A percentile compares a stretch with the other conserved stretches of the same genome.
Conservation (phyloP, 2,329 filamentous ascomycete genomes). For the Cercospora nicotianae region DNA sequence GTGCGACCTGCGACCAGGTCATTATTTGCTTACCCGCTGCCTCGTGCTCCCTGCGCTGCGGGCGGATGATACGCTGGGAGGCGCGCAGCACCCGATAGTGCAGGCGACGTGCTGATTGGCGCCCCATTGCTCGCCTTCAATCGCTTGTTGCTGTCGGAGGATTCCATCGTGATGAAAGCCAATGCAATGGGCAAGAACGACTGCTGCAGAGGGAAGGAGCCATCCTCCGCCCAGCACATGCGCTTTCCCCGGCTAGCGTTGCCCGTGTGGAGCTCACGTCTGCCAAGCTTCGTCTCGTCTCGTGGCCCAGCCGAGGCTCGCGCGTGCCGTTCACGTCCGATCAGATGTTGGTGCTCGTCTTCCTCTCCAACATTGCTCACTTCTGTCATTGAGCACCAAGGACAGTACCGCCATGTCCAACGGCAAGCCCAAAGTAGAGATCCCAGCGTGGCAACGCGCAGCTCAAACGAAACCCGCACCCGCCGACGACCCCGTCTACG, state of each 20-base stretch:
- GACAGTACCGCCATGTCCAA: slow-evolving; percentile 30
- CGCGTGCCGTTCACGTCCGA: neutral
- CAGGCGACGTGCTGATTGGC: slow-evolving; percentile 28
- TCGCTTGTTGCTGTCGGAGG: slow-evolving; percentile 33
- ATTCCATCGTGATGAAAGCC: slow-evolving; percentile 20
- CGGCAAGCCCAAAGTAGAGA: slow-evolving; percentile 31
- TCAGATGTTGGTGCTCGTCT: neutral
- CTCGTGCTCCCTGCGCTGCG: slow-evolving; percentile 16
- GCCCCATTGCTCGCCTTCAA: slow-evolving; percentile 32
- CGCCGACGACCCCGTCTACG: slow-evolving; percentile 26
- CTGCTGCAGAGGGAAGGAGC: slow-evolving; percentile 11
- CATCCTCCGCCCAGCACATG: slow-evolving; percentile 9
- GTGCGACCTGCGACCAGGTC: neutral
- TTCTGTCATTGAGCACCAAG: neutral
- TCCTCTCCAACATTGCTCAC: neutral
- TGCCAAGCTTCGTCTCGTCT: slow-evolving; percentile 4
- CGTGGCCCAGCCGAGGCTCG: slow-evolving; percentile 3
- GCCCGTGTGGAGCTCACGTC: neutral
- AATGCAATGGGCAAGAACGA: slow-evolving; percentile 4
- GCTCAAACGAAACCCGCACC: slow-evolving; percentile 18
- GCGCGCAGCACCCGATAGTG: slow-evolving; percentile 23
- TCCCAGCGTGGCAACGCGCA: slow-evolving; percentile 40
- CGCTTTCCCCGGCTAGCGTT: neutral
- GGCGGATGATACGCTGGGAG: slow-evolving; percentile 36
- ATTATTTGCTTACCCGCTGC: slow-evolving; percentile 12